These are phyloP conservation scores for Stagonosporopsis vannaccii DNA, from an alignment of 2,329 filamentous ascomycete species.

Conservation along the genomic window DNA sequence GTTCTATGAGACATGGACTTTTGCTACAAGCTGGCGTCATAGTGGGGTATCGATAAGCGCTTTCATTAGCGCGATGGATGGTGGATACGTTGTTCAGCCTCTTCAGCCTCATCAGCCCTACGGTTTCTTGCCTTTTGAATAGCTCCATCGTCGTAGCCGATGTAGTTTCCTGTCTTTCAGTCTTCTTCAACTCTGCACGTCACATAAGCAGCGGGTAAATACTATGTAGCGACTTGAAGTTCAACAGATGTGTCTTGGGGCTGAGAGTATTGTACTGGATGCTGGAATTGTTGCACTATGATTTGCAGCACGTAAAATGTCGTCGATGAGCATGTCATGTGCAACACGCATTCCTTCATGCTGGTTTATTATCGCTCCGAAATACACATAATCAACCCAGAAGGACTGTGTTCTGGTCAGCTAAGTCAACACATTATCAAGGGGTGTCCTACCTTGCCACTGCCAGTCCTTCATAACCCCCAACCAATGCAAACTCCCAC, in stretches of 20 bases:
- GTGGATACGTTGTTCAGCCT: constrained; percentile 5
- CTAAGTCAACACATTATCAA: neutral
- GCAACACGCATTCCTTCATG: neutral
- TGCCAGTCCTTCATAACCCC: constrained; percentile 73
- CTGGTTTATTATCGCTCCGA: too few relatives aligned
- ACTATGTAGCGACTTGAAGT: neutral
- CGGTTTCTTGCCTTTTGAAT: neutral
- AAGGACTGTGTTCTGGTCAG: constrained; percentile 1
- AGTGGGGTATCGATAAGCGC: constrained; percentile 19
- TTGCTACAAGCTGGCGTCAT: constrained; percentile 15
- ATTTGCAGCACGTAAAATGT: neutral
- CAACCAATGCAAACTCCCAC: constrained; percentile 70
- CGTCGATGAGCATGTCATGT: neutral
- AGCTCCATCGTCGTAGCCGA: neutral
- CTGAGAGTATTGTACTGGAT: too few relatives aligned
- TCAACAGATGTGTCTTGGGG: neutral
- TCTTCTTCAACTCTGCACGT: neutral
- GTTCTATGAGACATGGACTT: neutral
- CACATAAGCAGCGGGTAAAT: neutral
- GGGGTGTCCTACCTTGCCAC: constrained; percentile 68
- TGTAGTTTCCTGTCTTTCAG: neutral
- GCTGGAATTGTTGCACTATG: neutral
- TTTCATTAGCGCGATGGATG: constrained; percentile 3
- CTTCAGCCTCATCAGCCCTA: constrained; percentile 13
- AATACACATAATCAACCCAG: neutral